Base-by-base conservation (phyloP, 164 flowering plant species). In the Echeveria elegans region DNA sequence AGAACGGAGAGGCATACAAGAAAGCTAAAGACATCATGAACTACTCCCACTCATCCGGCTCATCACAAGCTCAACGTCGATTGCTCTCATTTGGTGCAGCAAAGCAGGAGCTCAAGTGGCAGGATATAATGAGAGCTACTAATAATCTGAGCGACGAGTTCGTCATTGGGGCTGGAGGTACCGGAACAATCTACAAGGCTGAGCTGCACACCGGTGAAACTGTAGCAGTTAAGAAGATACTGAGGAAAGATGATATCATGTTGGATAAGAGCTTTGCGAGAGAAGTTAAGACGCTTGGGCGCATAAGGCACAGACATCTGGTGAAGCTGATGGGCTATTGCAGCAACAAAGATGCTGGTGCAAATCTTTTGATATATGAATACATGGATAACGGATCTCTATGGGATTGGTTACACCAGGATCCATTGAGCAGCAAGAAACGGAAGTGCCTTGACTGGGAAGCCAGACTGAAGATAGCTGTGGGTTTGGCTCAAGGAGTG, bases 311-410 rank as follows among this genome's bases (percentile, higher is more conserved):
- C 78, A 79, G 99, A 80, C 96, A 87, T 74, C 79, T 95, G 31
- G 94, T 90, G 80, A 89, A 89, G 79, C 53, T 95, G 69, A 70
- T 87, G 66, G 99, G 97, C 11, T 84, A 81, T 56, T 89, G 96
- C 63, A 78, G 83, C 71, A 81, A 73, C 76, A 80, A 66, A 59
- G 80, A 74, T 29, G 82, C 73, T 32, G 83, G 82, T 5, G 70
- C 78, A 0, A 88, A 86, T 72, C 73, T 91, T 70, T 64, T 95
- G 83, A 80, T 95, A 18, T 95, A 95, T 18, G 97, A 95, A 70
- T 95, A 85, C 75, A 95, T 95, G 99, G 92, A 83, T 75, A 89
- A 89, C 50, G 99, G 99, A 61, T 89, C 97, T 63, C 69, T 91
- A 15, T 95, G 96, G 96, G 99, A 95, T 71, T 92, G 99, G 99